Base-by-base conservation (phyloP, 495 filamentous ascomycete species). In the Chaetomium cochliodes region DNA sequence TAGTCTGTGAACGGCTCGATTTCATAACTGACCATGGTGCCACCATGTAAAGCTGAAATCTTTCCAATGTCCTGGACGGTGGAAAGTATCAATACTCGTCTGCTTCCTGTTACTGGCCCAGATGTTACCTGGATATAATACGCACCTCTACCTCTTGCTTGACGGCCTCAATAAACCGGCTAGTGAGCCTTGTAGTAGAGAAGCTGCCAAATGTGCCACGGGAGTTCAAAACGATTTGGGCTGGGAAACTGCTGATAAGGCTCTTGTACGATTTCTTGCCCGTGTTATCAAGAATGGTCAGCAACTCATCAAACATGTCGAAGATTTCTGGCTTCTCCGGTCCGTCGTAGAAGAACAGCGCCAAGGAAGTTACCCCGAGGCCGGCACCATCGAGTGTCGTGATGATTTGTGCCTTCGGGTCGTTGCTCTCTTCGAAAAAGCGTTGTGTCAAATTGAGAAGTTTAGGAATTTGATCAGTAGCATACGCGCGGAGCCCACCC, bases 271-370 rank as follows among this genome's bases (percentile, higher is more conserved):
- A 79, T 56, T 82, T 77, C 58, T 76, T 81, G 39, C 80, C 82
- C 72, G 80, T 79, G 37, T 74, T 76, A 26, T 78, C 80, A 30
- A 81, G 71, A 5, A 73, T 71, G 13, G 82, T 77, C 0, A 73
- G 72, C 53, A 86, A 81, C 28, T 70, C 76, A n/a, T 80, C 81
- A 70, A 88, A 87, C 47, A 78, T 75, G 57, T 83, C 78, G 54
- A 88, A 87, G 2, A 83, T 73, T 11, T 74, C 68, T 2, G 85
- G 85, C 15, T 84, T 83, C 56, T 80, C 74, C 0, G 84, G 81
- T 4, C 84, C 85, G 51, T 88, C 83, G 66, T 87, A 85, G 76
- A 87, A 88, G 50, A 73, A 67, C 5, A 87, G 65, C 61, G 84
- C 86, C 63, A 86, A 67, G 30, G 84, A 78, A 75, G 80, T 83